Evolutionary conservation across 192 early-diverging fungal genomes (phyloP).

Genomic region (Coemansia sp.): DNA sequence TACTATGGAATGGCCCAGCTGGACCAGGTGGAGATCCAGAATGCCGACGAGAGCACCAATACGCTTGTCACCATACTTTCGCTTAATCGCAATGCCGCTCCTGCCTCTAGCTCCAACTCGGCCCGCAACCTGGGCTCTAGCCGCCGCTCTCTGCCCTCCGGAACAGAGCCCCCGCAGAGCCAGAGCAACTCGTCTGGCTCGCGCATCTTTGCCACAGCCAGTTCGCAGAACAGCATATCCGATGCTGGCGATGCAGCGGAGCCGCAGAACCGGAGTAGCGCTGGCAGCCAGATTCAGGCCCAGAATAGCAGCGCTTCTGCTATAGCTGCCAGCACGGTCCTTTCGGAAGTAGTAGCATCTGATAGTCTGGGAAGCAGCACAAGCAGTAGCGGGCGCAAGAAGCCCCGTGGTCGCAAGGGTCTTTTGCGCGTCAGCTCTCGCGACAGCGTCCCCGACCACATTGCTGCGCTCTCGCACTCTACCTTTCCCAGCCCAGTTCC

Average conservation of each 20-base stretch:
- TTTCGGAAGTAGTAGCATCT: conserved; percentile 6
- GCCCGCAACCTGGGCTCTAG: neutral
- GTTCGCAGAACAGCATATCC: conserved; percentile 13
- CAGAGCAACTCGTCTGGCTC: conserved; percentile 13
- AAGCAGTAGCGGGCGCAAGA: conserved; percentile 18
- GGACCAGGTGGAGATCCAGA: conserved; percentile 49
- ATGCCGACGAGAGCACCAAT: conserved; percentile 43
- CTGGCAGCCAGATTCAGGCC: conserved; percentile 10
- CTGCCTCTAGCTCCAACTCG: neutral
- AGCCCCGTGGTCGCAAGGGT: conserved; percentile 29
- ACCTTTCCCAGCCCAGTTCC: conserved; percentile 50
- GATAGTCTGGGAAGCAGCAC: conserved; percentile 3
- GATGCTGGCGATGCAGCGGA: conserved; percentile 14
- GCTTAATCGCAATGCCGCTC: conserved; percentile 27
- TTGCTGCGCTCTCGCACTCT: conserved; percentile 50
- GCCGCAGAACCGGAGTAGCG: conserved; percentile 9
- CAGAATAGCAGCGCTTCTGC: neutral
- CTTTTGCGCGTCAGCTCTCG: conserved; percentile 34
- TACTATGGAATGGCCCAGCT: conserved; percentile 45
- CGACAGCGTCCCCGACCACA: conserved; percentile 49
- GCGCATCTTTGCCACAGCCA: conserved; percentile 1
- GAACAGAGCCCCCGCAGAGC: conserved; percentile 5
- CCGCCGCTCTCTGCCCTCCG: conserved; percentile 34
- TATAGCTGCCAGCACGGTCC: neutral
- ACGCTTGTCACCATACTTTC: conserved; percentile 51